Conservation (phyloP, 768 basidiomycete species). For the Suillus placidus region DNA sequence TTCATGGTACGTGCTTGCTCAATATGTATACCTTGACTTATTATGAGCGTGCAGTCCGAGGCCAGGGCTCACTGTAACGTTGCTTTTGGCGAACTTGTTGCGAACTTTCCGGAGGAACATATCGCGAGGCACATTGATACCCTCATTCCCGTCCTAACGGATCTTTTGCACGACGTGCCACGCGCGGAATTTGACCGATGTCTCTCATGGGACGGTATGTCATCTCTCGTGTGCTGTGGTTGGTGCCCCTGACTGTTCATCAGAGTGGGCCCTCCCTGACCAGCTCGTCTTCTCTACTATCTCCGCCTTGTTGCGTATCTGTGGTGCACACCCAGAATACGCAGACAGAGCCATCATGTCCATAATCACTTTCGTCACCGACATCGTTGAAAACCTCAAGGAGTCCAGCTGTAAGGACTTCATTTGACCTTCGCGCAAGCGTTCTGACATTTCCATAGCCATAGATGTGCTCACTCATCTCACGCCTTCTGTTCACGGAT, state of each 20-base stretch:
- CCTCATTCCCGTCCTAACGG: constrained; percentile 61
- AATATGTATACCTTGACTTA: constrained; percentile 5
- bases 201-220: constrained; percentile 78
- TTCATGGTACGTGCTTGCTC: constrained; percentile 56
- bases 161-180: constrained; percentile 72
- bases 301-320: constrained; percentile 71
- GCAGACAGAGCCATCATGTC: constrained; percentile 54
- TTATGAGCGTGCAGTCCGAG: constrained; percentile 49
- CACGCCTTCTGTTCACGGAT: constrained; percentile 81
- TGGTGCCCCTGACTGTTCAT: constrained; percentile 4
- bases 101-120: constrained; percentile 60
- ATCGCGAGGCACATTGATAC: constrained; percentile 53
- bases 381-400: constrained; percentile 58
- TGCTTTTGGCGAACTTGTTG: constrained; percentile 78
- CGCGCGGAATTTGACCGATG: constrained; percentile 76
- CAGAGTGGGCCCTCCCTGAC: constrained; percentile 88
- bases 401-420: constrained; percentile 52
- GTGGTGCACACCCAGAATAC: constrained; percentile 53
- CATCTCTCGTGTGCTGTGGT: not conserved
- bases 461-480: constrained; percentile 73
- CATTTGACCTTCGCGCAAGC: not conserved
- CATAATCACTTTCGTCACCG: constrained; percentile 61
- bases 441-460: constrained; percentile 43
- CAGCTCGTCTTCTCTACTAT: constrained; percentile 81
- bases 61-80: constrained; percentile 79